Evolutionary conservation across 2,329 filamentous ascomycete species (phyloP), one percentile per base, ranked within the genome.

Genomic region (Pseudopyricularia javanii): DNA sequence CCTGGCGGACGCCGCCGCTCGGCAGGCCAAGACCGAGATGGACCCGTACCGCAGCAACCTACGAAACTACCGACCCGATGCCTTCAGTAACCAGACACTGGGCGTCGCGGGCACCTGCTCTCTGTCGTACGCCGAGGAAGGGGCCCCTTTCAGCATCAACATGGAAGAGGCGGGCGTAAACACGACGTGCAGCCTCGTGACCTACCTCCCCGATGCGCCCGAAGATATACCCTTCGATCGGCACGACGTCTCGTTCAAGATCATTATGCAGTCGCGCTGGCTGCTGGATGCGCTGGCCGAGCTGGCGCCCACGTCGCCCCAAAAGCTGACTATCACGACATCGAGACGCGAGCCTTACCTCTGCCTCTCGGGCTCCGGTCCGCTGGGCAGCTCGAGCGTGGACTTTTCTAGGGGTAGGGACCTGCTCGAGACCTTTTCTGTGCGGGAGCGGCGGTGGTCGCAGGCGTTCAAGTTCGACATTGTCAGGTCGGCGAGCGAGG

Each of bases 161-260:
- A 81, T 97, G 45, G 86, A 91, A 59, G 93, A 97, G 68, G 78
- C 84, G 1, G 87, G 86, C 3, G 85, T 96, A 48, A 91, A 85
- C 54, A 96, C 91, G 0, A 94, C 86, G 8, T 95, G 91, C 68
- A 86, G 93, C 56, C 74, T 98, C 51, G 88, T 85, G 7, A 97
- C 93, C 0, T 98, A 96, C 68, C 78, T 90, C 50, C 80, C 86
- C 15, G 84, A 89, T 58, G 69, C 72, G 43, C 77, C 80, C 15
- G 85, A 91, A 51, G 85, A 91, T 51, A 97, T 98, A 47, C 93
- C 91, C 0, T 89, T 98, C 59, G 83, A 91, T 62, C 81, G 90
- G 32, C 80, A 89, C 50, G 79, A 83, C 51, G 74, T 97, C 8
- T 75, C 82, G 8, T 86, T 96, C 71, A 98, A 97, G 66, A 89